These are phyloP conservation scores for Puccinia polysora DNA, from an alignment of 1,284 basidiomycete genomes.

Conservation along the genomic window DNA sequence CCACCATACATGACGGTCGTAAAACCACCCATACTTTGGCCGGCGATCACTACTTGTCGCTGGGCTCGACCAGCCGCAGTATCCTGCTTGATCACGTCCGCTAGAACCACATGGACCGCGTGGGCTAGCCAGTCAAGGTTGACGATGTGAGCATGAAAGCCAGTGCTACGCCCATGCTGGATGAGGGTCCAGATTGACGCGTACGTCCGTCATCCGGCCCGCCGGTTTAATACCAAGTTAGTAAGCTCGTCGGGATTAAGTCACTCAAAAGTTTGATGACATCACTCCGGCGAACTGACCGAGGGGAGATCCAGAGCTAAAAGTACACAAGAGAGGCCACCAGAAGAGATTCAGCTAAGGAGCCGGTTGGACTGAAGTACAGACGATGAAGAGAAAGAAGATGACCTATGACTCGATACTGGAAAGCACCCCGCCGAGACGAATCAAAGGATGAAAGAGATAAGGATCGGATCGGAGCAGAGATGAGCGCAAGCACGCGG, in stretches of 20 bases:
- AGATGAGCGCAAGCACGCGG: no score
- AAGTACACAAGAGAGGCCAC: neutral
- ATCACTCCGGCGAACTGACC: no score
- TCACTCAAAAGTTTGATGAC: neutral
- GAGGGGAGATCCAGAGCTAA: conserved; percentile 34
- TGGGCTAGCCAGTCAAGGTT: conserved; percentile 35
- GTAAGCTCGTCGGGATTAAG: neutral
- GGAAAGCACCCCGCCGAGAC: no score
- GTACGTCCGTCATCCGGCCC: no score
- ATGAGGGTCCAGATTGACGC: no score
- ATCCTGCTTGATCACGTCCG: conserved; percentile 36
- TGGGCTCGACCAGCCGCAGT: conserved; percentile 5
- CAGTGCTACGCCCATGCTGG: conserved; percentile 42
- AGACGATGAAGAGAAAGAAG: no score
- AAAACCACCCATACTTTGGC: conserved; percentile 39
- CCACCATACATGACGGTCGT: conserved; percentile 24
- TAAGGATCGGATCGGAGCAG: no score
- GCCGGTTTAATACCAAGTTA: no score
- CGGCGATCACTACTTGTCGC: conserved; percentile 26
- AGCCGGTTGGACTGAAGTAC: neutral
- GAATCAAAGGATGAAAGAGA: no score
- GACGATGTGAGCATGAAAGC: conserved; percentile 28
- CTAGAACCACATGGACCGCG: conserved; percentile 26
- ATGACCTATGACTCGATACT: neutral
- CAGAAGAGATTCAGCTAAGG: neutral